Base-by-base conservation (phyloP, 352 stramenopile genomes). In the Globisporangium paddicum region DNA sequence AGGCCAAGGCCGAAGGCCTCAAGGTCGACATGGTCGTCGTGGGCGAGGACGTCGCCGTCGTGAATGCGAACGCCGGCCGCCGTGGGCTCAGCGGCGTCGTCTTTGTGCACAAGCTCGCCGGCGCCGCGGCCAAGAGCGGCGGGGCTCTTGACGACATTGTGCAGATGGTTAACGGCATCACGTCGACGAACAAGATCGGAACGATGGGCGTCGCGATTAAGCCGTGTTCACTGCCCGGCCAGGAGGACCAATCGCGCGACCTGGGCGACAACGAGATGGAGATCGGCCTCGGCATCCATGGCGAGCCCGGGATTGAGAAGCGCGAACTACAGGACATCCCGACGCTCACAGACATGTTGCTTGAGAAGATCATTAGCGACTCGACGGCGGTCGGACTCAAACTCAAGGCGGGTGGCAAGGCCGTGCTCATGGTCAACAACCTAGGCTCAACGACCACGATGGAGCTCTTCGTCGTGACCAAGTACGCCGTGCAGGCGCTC, bases 81-180 rank as follows among this genome's bases (percentile, higher is more conserved):
- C 77, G 97, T n/a, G 97, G 97, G 14, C 82, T 99, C 25, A 96
- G 96, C 23, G 97, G 97, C 25, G 99, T 95, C 0, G 84, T 99
- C 6, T 79, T 99, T 35, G 93, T 99, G 55, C 96, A 99, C 79
- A 99, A 99, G 63, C 72, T 98, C 48, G 92, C 93, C 11, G 97
- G 97, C 23, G 96, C 95, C 0, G 90, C 89, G 1, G 93, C 93
- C 0, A 75, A 77, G 5, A 74, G 75, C 4, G 92, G 93, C 1
- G 73, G 86, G 46, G 67, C 85, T 52, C 73, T 99, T n/a, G 68
- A 90, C 1, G 69, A 40, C 32, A 79, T 90, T 9, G 76, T 95
- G 1, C 41, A 70, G 5, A 73, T 95, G 26, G 86, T 96, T 34
- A 73, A 87, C 3, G 35, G 59, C 1, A 57, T 96, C 30, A 77